Percentiles rank a stretch among this genome's conserved stretches.
phyloP scores from a whole-genome alignment of 2,329 filamentous ascomycete genomes.

The Aspergillus thermomutatus region DNA sequence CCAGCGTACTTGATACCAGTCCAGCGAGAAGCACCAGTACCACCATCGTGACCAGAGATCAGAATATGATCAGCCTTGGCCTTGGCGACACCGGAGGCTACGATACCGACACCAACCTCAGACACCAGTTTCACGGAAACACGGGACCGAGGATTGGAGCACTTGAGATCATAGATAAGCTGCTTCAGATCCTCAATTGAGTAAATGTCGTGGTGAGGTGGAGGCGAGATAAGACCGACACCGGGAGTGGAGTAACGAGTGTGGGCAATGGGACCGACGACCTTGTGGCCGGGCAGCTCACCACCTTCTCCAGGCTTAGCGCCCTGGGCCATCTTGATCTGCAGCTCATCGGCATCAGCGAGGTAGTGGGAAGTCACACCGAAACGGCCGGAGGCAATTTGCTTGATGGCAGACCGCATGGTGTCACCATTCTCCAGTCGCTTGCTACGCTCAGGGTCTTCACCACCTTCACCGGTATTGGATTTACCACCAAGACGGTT shows the following conservation, averaged over 20 bases:
- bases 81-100: slow-evolving; percentile 95
- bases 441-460: slow-evolving; percentile 86
- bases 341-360: slow-evolving; percentile 89
- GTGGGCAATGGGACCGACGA: slow-evolving; percentile 87
- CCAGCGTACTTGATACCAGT: slow-evolving; percentile 98
- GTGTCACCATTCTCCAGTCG: slow-evolving; percentile 88
- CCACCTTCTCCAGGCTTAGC: slow-evolving; percentile 97
- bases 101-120: slow-evolving; percentile 95
- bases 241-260: slow-evolving; percentile 95
- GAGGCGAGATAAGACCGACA: slow-evolving; percentile 92
- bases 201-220: slow-evolving; percentile 97
- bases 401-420: slow-evolving; percentile 96
- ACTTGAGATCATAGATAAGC: slow-evolving; percentile 96
- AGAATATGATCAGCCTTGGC: slow-evolving; percentile 96
- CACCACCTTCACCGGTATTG: slow-evolving; percentile 95
- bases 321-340: slow-evolving; percentile 99
- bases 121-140: slow-evolving; percentile 97
- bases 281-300: slow-evolving; percentile 95
- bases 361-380: slow-evolving; percentile 94
- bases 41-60: slow-evolving; percentile 95
- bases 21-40: slow-evolving; percentile 94
- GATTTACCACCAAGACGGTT: slow-evolving; percentile 95
- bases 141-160: slow-evolving; percentile 84
- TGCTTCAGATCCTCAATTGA: slow-evolving; percentile 98
- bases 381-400: slow-evolving; percentile 92